These are phyloP conservation scores for Yarrowia sp. DNA, from an alignment of 805 yeast species.

Conservation along the genomic window DNA sequence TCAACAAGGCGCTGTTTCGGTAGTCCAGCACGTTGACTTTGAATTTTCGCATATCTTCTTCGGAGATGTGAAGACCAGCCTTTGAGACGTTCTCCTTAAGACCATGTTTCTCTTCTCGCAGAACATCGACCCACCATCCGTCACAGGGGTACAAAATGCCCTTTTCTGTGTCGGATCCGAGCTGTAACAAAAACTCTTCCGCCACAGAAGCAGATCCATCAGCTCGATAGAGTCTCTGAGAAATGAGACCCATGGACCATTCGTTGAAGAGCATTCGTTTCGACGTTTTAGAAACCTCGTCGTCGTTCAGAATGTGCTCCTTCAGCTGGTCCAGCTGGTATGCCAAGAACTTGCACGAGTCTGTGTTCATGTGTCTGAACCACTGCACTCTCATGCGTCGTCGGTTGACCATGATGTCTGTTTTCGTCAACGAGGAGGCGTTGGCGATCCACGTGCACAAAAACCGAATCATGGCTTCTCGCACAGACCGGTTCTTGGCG, in stretches of 20 bases:
- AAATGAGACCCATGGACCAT: conserved; percentile 66
- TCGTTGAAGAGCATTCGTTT: conserved; percentile 83
- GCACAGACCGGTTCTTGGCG: conserved; percentile 48
- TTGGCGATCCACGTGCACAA: conserved; percentile 61
- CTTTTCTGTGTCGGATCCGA: conserved; percentile 55
- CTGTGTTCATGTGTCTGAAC: conserved; percentile 69
- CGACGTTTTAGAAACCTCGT: conserved; percentile 65
- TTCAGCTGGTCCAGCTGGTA: conserved; percentile 58
- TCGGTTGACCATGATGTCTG: conserved; percentile 62
- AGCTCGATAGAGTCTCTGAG: conserved; percentile 57
- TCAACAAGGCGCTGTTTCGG: conserved; percentile 55
- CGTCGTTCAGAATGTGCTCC: conserved; percentile 62
- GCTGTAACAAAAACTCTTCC: conserved; percentile 56
- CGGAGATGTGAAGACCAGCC: conserved; percentile 16
- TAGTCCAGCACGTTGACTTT: conserved; percentile 73
- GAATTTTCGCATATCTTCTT: conserved; percentile 46
- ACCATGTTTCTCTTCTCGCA: conserved; percentile 17
- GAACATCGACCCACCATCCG: conserved; percentile 46
- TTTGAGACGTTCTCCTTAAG: not conserved
- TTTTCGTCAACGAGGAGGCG: conserved; percentile 64
- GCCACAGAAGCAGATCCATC: conserved; percentile 48
- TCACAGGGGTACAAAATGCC: conserved; percentile 49
- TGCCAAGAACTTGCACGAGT: conserved; percentile 55
- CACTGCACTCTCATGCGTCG: conserved; percentile 67
- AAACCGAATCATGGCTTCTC: conserved; percentile 66